These are phyloP conservation scores for Chalciporus sphaerocephalus DNA, from an alignment of 768 basidiomycete species.

Conservation along the genomic window DNA sequence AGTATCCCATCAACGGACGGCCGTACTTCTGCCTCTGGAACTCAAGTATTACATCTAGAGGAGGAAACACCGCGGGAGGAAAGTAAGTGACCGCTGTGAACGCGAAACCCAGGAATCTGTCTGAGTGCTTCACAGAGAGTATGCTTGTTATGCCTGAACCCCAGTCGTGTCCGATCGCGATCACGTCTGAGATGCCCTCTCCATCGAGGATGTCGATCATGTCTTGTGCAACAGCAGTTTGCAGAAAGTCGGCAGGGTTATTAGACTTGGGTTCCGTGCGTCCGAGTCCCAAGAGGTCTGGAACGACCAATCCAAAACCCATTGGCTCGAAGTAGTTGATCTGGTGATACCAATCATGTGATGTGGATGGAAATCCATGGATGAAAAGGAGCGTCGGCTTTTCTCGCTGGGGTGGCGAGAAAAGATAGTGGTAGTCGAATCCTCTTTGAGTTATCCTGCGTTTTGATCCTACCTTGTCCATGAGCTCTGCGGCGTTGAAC, in stretches of 20 bases:
- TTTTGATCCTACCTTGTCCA: conserved; percentile 25
- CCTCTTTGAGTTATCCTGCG: conserved; percentile 36
- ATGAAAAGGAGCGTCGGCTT: conserved; percentile 41
- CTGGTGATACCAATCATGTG: conserved; percentile 41
- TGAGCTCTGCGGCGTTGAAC: too few relatives aligned
- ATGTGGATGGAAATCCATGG: conserved; percentile 43
- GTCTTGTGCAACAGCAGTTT: conserved; percentile 29
- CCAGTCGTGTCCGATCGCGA: conserved; percentile 43
- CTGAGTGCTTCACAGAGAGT: conserved; percentile 35
- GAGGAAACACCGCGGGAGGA: conserved; percentile 24
- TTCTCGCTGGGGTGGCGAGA: conserved; percentile 18
- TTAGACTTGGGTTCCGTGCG: conserved; percentile 40
- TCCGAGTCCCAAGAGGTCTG: conserved; percentile 47
- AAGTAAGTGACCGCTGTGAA: conserved; percentile 36
- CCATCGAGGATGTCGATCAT: conserved; percentile 37
- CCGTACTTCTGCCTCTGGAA: conserved; percentile 28
- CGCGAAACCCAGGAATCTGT: conserved; percentile 39
- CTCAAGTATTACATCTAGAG: conserved; percentile 26
- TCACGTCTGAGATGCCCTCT: conserved; percentile 29
- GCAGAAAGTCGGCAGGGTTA: conserved; percentile 26
- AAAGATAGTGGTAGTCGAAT: conserved; percentile 36
- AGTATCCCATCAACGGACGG: conserved; percentile 41
- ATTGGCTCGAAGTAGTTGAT: conserved; percentile 34
- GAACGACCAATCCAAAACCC: conserved; percentile 43
- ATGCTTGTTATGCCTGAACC: conserved; percentile 33